A percentile compares a stretch with the other conserved stretches of the same genome.
Evolutionary conservation across 1,284 basidiomycete species (phyloP).

Genomic region (Rhodotorula sp.): DNA sequence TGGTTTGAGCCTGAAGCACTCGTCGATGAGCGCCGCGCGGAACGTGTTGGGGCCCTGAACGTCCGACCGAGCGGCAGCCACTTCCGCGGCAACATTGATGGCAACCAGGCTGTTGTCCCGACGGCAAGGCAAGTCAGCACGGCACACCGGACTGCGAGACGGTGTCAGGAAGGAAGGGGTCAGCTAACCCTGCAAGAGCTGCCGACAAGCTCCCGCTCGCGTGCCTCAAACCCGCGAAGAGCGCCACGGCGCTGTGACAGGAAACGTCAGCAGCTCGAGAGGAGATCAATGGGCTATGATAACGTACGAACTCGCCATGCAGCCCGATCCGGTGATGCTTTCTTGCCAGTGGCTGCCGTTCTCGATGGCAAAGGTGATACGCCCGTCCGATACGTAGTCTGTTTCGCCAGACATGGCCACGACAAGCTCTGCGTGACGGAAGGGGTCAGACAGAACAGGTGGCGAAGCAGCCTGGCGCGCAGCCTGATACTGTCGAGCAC

Average conservation of each 20-base stretch:
- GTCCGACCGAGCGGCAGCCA: conserved; percentile 67
- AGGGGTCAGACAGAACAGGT: not conserved
- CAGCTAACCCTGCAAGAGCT: conserved; percentile 69
- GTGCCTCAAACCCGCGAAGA: conserved; percentile 56
- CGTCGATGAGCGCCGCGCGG: conserved; percentile 81
- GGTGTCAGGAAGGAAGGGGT: not conserved
- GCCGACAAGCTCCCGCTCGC: conserved; percentile 65
- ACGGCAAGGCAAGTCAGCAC: not conserved
- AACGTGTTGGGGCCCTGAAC: conserved; percentile 86
- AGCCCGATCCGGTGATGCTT: conserved; percentile 85
- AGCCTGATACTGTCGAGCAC: not conserved
- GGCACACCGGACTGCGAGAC: not conserved
- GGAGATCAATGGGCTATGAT: too few relatives aligned
- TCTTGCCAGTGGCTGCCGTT: conserved; percentile 79
- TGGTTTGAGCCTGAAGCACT: conserved; percentile 62
- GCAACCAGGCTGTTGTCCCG: conserved; percentile 64
- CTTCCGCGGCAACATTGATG: conserved; percentile 79
- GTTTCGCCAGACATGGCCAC: conserved; percentile 77
- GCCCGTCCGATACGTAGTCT: conserved; percentile 87
- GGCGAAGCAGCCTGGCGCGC: not conserved
- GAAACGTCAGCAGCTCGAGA: not conserved
- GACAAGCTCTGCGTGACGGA: conserved; percentile 64
- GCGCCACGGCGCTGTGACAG: conserved; percentile 54
- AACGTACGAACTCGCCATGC: conserved; percentile 78
- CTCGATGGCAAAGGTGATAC: conserved; percentile 63